Conservation (phyloP, 1,284 basidiomycete species). For the Sporisorium exsertum region DNA sequence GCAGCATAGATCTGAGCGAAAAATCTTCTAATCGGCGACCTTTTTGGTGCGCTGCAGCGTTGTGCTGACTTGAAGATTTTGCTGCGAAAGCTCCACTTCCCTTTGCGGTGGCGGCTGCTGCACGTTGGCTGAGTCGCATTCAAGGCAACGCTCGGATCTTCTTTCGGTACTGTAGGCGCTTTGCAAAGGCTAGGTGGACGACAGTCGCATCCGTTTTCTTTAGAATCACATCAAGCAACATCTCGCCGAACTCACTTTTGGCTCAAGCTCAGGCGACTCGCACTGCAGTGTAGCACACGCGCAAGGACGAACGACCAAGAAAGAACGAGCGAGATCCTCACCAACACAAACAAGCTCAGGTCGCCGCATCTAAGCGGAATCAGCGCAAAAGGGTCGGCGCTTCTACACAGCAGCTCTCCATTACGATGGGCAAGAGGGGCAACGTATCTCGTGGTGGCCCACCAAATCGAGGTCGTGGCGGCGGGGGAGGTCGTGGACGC, state of each 20-base stretch:
- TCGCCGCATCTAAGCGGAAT: conserved; percentile 1
- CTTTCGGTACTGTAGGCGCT: not conserved
- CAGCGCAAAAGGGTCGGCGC: not conserved
- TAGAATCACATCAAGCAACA: not conserved
- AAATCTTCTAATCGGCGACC: conserved; percentile 10
- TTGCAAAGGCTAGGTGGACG: not conserved
- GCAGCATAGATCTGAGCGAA: not conserved
- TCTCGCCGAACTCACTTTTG: not conserved
- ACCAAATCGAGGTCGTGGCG: conserved; percentile 19
- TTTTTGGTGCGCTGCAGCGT: not conserved
- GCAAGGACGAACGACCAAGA: not conserved
- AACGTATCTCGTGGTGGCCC: conserved; percentile 22
- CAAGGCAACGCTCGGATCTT: not conserved
- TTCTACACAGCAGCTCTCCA: conserved; percentile 1
- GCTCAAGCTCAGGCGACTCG: not conserved
- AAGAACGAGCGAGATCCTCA: no score
- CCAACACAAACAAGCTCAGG: conserved; percentile 3
- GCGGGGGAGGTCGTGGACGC: conserved; percentile 23
- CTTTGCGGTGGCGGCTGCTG: conserved; percentile 5
- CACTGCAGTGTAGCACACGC: not conserved
- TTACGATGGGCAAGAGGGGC: conserved; percentile 32
- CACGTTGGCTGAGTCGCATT: conserved; percentile 19
- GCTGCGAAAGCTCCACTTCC: conserved; percentile 12
- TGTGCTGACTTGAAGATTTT: conserved; percentile 34
- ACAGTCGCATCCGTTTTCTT: no score